These are phyloP conservation scores for Wallacemonas collosoma DNA, from an alignment of 208 protist genomes.

Conservation along the genomic window DNA sequence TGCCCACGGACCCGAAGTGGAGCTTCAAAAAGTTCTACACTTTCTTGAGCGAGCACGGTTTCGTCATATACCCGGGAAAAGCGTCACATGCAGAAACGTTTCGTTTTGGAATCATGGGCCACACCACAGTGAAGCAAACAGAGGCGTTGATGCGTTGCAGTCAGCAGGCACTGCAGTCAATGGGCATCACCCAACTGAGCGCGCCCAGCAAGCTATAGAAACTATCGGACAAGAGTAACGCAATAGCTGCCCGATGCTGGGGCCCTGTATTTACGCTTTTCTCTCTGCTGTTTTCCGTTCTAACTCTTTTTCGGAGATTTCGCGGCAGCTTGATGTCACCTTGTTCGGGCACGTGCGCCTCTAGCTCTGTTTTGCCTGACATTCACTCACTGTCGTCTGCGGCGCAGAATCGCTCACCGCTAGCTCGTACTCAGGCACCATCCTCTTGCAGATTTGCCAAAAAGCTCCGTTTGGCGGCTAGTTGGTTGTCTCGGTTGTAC, in stretches of 20 bases:
- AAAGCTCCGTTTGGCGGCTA: no score
- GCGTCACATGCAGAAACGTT: conserved; percentile 86
- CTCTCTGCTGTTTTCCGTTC: conserved; percentile 16
- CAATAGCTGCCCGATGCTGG: no score
- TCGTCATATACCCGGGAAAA: conserved; percentile 88
- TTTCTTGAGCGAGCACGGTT: conserved; percentile 64
- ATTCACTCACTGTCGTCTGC: neutral
- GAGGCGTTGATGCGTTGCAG: conserved; percentile 50
- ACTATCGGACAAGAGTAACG: no score
- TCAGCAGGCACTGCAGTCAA: conserved; percentile 49
- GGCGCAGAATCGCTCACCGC: neutral
- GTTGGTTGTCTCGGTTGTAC: no score
- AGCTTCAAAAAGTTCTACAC: conserved; percentile 90
- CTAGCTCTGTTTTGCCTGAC: no score
- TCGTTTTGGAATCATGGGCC: conserved; percentile 85
- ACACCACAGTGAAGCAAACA: conserved; percentile 55
- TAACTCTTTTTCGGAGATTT: neutral
- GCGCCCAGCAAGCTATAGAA: conserved; percentile 40
- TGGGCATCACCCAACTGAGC: conserved; percentile 61
- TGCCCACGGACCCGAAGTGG: conserved; percentile 74
- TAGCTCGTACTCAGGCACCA: neutral
- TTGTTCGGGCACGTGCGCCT: no score
- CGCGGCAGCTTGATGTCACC: no score
- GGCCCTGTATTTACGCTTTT: neutral
- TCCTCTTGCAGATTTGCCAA: no score